These are phyloP conservation scores for Pyrus betulifolia DNA, from an alignment of 306 rosid species.

Conservation along the genomic window DNA sequence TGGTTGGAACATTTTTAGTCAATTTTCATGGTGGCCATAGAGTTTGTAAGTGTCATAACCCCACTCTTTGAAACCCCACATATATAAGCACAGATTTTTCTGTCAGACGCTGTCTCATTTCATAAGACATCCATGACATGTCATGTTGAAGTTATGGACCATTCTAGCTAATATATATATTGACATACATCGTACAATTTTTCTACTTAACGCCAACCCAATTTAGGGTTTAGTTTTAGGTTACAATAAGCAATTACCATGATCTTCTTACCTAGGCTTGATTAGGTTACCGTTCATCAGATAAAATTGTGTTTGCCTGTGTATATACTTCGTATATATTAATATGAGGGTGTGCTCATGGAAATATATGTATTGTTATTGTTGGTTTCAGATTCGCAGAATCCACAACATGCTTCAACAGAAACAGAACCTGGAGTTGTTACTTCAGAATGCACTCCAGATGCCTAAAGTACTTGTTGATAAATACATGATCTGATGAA, in stretches of 20 bases:
- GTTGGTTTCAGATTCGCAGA: conserved; percentile 51
- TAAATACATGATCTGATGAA: conserved; percentile 19
- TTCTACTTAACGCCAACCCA: neutral
- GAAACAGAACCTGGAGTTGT: conserved; percentile 60
- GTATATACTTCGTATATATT: neutral
- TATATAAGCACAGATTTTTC: neutral
- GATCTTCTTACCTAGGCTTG: neutral
- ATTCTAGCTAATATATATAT: neutral
- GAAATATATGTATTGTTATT: neutral
- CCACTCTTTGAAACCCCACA: neutral
- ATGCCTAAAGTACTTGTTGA: conserved; percentile 36
- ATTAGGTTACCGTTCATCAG: no score
- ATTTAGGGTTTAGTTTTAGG: neutral
- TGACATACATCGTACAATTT: neutral
- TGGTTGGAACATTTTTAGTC: neutral
- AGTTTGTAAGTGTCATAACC: neutral
- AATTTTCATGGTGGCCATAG: neutral
- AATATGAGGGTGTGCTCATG: neutral
- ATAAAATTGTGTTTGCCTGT: no score
- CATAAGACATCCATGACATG: neutral
- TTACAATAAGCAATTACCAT: neutral
- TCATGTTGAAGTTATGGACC: conserved; percentile 1
- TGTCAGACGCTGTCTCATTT: neutral
- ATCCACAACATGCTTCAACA: conserved; percentile 47
- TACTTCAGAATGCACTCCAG: conserved; percentile 58